Evolutionary conservation across 2,329 filamentous ascomycete species (phyloP).

Genomic region (Cordyceps fumosorosea): DNA sequence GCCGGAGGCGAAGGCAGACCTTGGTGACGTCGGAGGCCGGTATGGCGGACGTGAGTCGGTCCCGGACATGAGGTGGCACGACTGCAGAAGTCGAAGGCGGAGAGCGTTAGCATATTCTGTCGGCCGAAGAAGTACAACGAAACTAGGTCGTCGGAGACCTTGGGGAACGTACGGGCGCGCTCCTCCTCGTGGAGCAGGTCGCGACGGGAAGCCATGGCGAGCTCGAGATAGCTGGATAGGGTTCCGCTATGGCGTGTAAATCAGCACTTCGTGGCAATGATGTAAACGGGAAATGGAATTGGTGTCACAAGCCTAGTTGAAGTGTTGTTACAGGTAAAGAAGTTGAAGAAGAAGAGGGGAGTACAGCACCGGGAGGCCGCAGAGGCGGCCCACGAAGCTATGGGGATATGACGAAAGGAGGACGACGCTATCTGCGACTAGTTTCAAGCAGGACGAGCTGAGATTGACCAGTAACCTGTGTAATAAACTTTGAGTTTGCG

Average conservation of each 20-base stretch:
- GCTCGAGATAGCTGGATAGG: neutral
- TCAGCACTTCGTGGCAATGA: neutral
- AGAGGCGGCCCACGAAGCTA: neutral
- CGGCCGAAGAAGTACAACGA: neutral
- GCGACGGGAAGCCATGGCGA: constrained; percentile 3
- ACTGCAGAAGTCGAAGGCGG: constrained; percentile 38
- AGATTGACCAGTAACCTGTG: neutral
- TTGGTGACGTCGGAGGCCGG: constrained; percentile 78
- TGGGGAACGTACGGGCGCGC: constrained; percentile 6
- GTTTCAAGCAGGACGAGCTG: neutral
- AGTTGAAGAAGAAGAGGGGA: neutral
- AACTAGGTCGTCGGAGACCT: neutral
- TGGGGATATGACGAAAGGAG: neutral
- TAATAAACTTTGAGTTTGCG: neutral
- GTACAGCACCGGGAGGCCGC: neutral
- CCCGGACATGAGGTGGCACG: constrained; percentile 56
- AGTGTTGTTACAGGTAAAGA: neutral
- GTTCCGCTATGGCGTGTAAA: neutral
- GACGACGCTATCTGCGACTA: neutral
- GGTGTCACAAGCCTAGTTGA: neutral
- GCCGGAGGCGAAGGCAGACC: constrained; percentile 80
- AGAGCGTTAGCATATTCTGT: neutral
- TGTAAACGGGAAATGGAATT: neutral
- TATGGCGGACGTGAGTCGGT: constrained; percentile 57
- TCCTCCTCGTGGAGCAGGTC: constrained; percentile 14